A percentile compares a stretch with the other conserved stretches of the same genome.
These are phyloP conservation scores for Wallacemonas sp. DNA, from an alignment of 208 protist species.

Conservation along the genomic window DNA sequence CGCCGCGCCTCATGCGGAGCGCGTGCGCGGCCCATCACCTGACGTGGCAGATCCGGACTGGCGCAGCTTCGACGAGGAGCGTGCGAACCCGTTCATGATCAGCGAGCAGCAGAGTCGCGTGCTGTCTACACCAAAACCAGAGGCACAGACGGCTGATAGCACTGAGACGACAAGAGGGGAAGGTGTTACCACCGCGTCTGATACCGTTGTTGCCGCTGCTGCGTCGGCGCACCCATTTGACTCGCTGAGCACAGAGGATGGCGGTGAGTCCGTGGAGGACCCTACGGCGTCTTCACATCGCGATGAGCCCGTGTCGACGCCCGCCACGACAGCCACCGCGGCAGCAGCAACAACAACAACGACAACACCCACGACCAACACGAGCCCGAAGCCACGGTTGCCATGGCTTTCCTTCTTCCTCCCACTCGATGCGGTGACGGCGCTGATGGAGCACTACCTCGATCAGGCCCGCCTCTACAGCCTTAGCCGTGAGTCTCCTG, in stretches of 20 bases:
- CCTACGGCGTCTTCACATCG: too few species aligned
- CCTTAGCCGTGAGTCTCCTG: background rate
- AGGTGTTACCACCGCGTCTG: too few species aligned
- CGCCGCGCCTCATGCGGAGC: background rate
- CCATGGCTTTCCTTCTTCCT: slow-evolving; percentile 31
- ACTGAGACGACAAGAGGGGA: background rate
- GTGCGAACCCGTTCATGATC: slow-evolving; percentile 24
- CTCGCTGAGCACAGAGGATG: too few species aligned
- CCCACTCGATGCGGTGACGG: slow-evolving; percentile 17
- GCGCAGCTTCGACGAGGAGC: slow-evolving; percentile 33
- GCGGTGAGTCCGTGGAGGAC: too few species aligned
- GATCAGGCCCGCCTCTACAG: background rate
- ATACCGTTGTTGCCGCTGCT: too few species aligned
- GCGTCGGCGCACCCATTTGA: too few species aligned
- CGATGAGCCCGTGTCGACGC: too few species aligned
- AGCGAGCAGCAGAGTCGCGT: background rate
- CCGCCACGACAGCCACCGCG: background rate
- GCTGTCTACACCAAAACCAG: background rate
- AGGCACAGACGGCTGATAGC: background rate
- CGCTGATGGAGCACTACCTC: slow-evolving; percentile 21
- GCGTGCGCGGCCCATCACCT: background rate
- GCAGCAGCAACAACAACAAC: background rate
- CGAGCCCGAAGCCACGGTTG: background rate
- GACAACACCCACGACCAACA: background rate
- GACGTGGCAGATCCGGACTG: slow-evolving; percentile 43